These are phyloP conservation scores for Fusarium sp. DNA, from an alignment of 2,329 filamentous ascomycete species.

Conservation along the genomic window DNA sequence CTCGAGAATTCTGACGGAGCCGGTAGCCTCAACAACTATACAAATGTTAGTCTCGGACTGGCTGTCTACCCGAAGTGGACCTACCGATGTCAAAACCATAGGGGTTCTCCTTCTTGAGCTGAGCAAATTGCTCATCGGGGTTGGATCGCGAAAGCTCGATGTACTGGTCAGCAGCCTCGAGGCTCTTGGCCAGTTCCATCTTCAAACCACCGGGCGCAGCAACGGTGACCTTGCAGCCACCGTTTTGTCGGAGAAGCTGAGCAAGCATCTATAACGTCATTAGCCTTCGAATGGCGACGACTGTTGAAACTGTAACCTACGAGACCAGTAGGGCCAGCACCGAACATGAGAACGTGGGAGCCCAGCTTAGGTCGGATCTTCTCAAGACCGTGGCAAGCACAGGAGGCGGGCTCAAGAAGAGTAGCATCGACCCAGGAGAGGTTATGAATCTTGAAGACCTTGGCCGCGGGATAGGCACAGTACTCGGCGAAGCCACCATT, in stretches of 20 bases:
- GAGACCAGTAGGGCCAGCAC: constrained; percentile 75
- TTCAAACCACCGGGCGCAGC: constrained; percentile 77
- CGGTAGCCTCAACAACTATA: constrained; percentile 74
- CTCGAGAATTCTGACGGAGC: constrained; percentile 76
- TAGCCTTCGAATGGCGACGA: neutral
- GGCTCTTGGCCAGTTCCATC: constrained; percentile 74
- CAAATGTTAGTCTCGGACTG: constrained; percentile 25
- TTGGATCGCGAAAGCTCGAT: constrained; percentile 66
- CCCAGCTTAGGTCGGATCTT: constrained; percentile 76
- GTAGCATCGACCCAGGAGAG: constrained; percentile 76
- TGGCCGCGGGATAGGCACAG: constrained; percentile 63
- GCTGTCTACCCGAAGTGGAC: constrained; percentile 16
- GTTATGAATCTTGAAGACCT: constrained; percentile 75
- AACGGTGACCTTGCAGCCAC: constrained; percentile 76
- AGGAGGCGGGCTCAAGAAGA: constrained; percentile 77
- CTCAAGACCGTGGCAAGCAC: constrained; percentile 77
- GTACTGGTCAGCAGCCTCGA: constrained; percentile 66
- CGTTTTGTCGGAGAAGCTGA: constrained; percentile 73
- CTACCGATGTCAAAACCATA: constrained; percentile 78
- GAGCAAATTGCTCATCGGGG: constrained; percentile 68
- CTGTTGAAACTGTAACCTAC: constrained; percentile 48
- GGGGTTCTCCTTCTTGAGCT: constrained; percentile 73
- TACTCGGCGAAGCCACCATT: constrained; percentile 81
- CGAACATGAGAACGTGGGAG: constrained; percentile 74
- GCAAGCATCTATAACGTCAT: constrained; percentile 59